Conservation (phyloP, 345 rosid species). For the Brassica incana region DNA sequence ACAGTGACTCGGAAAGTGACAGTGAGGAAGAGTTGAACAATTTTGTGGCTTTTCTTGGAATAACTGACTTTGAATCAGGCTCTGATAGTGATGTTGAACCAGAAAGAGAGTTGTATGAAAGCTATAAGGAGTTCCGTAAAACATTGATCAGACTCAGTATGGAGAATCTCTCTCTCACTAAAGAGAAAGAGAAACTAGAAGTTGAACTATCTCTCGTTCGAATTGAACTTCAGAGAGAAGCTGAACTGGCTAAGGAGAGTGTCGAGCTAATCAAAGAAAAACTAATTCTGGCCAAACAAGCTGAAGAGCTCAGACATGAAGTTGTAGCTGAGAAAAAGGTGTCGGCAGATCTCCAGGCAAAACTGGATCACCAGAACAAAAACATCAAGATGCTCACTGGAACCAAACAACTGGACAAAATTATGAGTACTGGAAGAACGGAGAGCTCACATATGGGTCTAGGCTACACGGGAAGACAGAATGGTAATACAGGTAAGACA, state of each 20-base stretch:
- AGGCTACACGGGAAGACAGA: background rate
- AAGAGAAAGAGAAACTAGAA: too few species aligned
- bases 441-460: background rate
- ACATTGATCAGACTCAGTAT: too few species aligned
- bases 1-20: too few species aligned
- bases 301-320: background rate
- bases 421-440: background rate
- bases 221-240: background rate
- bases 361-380: background rate
- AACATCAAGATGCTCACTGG: background rate
- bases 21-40: too few species aligned
- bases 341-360: background rate
- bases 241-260: background rate
- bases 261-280: background rate
- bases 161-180: too few species aligned
- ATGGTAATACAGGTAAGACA: background rate
- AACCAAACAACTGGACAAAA: background rate
- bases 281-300: too few species aligned
- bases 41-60: too few species aligned
- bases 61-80: too few species aligned
- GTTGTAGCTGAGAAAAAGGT: background rate
- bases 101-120: too few species aligned
- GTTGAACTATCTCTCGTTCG: too few species aligned
- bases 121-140: too few species aligned
- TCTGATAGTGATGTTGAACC: too few species aligned